Evolutionary conservation across 1,139 yeast species (phyloP).

Genomic region (Debaryomyces sp.): DNA sequence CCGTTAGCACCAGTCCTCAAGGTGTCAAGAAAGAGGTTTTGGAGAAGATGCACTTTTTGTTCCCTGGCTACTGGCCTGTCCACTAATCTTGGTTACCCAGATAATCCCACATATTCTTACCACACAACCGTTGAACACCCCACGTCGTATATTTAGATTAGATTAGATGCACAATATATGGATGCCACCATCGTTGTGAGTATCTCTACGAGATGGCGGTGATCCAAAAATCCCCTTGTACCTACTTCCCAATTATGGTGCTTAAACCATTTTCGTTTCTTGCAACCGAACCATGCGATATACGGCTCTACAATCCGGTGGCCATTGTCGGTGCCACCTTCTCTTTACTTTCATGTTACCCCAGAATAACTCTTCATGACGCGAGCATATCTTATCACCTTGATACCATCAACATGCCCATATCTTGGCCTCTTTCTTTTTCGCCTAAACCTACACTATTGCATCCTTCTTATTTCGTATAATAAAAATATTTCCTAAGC

Average conservation of each 20-base stretch:
- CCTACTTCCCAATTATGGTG: background rate
- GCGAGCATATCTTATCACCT: too few species aligned
- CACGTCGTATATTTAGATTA: background rate
- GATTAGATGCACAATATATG: background rate
- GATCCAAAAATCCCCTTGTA: background rate
- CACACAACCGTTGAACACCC: background rate
- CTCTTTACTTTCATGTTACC: background rate
- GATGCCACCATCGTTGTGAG: background rate
- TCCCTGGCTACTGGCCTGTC: conserved; percentile 88
- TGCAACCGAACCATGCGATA: background rate
- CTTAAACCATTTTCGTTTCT: background rate
- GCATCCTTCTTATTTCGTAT: background rate
- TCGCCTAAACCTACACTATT: background rate
- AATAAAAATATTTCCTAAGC: too few species aligned
- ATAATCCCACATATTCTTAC: background rate
- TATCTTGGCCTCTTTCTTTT: background rate
- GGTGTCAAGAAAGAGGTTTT: conserved; percentile 75
- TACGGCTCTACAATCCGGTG: background rate
- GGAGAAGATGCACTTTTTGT: conserved; percentile 80
- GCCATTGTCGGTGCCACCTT: background rate
- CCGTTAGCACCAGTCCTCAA: conserved; percentile 78
- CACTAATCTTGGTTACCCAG: conserved; percentile 10
- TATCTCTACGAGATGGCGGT: background rate
- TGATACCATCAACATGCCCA: too few species aligned
- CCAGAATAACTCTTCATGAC: background rate